A percentile compares a stretch with the other conserved stretches of the same genome.
Conservation (phyloP, 1,284 basidiomycete species). For the Microbotryum intermedium region DNA sequence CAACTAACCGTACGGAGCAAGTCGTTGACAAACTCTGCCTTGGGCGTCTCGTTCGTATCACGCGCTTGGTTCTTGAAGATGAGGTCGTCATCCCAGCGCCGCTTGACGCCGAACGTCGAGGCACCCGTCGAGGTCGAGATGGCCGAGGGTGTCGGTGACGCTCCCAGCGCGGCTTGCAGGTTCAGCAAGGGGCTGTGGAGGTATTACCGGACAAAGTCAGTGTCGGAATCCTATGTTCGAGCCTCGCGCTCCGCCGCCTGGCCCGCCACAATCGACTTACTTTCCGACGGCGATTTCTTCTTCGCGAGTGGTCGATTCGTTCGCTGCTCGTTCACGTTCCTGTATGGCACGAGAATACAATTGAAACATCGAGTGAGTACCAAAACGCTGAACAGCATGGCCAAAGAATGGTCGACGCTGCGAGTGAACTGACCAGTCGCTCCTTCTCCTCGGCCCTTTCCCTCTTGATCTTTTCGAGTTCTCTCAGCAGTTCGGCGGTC, state of each 20-base stretch:
- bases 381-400: neutral
- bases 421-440: conserved; percentile 44
- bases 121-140: conserved; percentile 57
- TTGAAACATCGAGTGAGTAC: neutral
- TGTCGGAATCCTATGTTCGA: neutral
- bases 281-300: conserved; percentile 65
- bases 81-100: conserved; percentile 80
- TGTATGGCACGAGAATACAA: conserved; percentile 32
- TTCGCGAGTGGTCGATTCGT: conserved; percentile 56
- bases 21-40: conserved; percentile 78
- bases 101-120: conserved; percentile 68
- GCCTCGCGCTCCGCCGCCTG: no score
- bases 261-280: conserved; percentile 5
- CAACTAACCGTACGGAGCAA: conserved; percentile 69
- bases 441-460: conserved; percentile 88
- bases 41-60: conserved; percentile 52
- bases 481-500: conserved; percentile 80
- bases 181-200: conserved; percentile 69
- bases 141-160: conserved; percentile 50
- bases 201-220: neutral
- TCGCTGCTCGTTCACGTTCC: conserved; percentile 59
- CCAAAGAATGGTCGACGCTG: neutral
- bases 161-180: conserved; percentile 75
- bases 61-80: conserved; percentile 96
- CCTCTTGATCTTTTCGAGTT: conserved; percentile 89